Evolutionary conservation across 192 early-diverging fungal species (phyloP).

Genomic region (Umbelopsis ramanniana): DNA sequence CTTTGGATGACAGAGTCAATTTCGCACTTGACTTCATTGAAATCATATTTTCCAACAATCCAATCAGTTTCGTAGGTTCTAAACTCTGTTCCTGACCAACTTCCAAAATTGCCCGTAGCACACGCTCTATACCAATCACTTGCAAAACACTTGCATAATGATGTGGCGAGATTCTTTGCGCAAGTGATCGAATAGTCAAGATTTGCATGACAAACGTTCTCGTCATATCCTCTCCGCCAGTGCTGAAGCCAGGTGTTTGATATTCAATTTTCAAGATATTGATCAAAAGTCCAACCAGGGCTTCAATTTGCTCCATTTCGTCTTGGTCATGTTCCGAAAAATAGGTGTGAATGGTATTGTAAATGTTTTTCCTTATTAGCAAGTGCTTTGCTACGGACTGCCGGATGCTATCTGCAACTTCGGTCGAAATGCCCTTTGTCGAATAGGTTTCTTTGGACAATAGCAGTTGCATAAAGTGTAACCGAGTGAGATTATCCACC

Average conservation of each 20-base stretch:
- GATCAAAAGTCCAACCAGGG: not conserved
- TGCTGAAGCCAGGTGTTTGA: not conserved
- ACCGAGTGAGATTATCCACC: not conserved
- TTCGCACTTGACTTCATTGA: constrained; percentile 29
- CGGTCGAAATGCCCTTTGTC: not conserved
- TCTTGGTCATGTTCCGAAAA: not conserved
- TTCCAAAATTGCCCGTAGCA: constrained; percentile 38
- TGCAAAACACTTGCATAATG: constrained; percentile 39
- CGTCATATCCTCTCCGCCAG: not conserved
- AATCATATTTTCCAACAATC: constrained; percentile 52
- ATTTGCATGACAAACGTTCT: constrained; percentile 50
- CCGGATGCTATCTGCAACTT: not conserved
- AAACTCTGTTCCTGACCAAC: constrained; percentile 2
- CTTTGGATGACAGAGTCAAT: constrained; percentile 28
- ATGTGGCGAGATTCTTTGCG: constrained; percentile 49
- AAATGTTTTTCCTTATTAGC: constrained; percentile 1
- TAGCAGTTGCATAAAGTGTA: not conserved
- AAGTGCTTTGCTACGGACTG: not conserved
- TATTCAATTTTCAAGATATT: not conserved
- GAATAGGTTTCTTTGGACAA: constrained; percentile 3
- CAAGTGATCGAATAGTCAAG: constrained; percentile 53
- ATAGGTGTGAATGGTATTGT: constrained; percentile 5
- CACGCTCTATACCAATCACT: constrained; percentile 43
- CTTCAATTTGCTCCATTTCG: not conserved
- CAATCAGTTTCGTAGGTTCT: constrained; percentile 29